Percentiles rank a stretch among this genome's conserved stretches.
Conservation (phyloP, 2,329 filamentous ascomycete species). For the Sodiomyces alkalinus region DNA sequence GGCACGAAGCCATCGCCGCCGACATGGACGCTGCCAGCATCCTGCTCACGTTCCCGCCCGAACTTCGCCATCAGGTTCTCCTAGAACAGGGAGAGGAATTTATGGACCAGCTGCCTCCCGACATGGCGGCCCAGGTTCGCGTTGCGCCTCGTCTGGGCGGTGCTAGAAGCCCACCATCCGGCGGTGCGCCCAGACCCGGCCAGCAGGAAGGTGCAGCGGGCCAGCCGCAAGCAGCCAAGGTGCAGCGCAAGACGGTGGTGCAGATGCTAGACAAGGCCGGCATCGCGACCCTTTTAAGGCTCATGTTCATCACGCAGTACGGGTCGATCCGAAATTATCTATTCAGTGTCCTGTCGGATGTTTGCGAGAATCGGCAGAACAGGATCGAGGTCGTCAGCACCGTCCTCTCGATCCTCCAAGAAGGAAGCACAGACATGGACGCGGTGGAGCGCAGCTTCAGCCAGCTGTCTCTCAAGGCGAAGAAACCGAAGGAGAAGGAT, state of each 20-base stretch:
- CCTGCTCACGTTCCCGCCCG: slow-evolving; percentile 74
- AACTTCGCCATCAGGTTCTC: slow-evolving; percentile 71
- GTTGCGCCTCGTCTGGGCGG: slow-evolving; percentile 3
- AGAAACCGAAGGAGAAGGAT: slow-evolving; percentile 54
- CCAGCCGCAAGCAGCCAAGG: slow-evolving; percentile 41
- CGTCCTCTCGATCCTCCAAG: slow-evolving; percentile 82
- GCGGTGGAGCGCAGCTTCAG: slow-evolving; percentile 93
- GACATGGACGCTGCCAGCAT: slow-evolving; percentile 94
- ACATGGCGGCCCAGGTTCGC: slow-evolving; percentile 75
- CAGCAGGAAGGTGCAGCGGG: slow-evolving; percentile 14
- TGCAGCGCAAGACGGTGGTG: slow-evolving; percentile 65
- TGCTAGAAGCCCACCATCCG: slow-evolving; percentile 16
- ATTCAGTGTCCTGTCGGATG: slow-evolving; percentile 75
- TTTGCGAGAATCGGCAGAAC: slow-evolving; percentile 95
- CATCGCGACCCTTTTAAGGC: slow-evolving; percentile 85
- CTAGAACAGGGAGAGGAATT: slow-evolving; percentile 86
- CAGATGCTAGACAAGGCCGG: slow-evolving; percentile 97
- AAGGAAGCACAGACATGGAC: slow-evolving; percentile 83
- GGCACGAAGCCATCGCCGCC: slow-evolving; percentile 32
- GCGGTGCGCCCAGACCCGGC: slow-evolving; percentile 7
- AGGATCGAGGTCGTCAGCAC: slow-evolving; percentile 87
- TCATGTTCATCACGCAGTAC: slow-evolving; percentile 95
- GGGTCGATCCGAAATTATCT: slow-evolving; percentile 72
- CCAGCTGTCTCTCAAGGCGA: slow-evolving; percentile 80
- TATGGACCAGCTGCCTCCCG: slow-evolving; percentile 67